Base-by-base conservation (phyloP, 345 rosid species). In the Eucalyptus marginata region DNA sequence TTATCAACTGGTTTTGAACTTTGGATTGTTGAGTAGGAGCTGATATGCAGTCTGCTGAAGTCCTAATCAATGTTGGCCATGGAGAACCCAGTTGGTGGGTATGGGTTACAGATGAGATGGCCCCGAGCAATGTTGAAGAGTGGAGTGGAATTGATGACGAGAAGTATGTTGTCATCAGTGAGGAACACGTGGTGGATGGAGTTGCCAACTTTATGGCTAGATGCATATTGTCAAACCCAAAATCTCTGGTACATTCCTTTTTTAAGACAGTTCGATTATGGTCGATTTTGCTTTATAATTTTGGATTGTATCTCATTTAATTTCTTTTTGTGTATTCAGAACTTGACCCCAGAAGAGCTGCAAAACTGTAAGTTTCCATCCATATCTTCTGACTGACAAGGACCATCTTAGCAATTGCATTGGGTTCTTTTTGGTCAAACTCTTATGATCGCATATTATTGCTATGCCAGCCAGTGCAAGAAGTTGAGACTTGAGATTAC, bases 41-140 rank as follows among this genome's bases (percentile, higher is more conserved):
- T 91, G 99, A 96, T 93, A 84, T 94, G 89, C 91, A 92, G 81
- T 94, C 94, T 31, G 96, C 94, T 86, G 99, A 95, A 90, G 92
- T 96, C 90, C 93, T 96, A 58, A 91, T 97, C 52, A 96, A 95
- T 49, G 92, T 94, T 33, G 95, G 93, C 90, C 90, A 94, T 25
- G 94, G 96, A 88, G 96, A 96, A 62, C 99, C 99, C 43, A 96
- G 99, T 90, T 94, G 98, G 98, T 97, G 99, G 99, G 98, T 97
- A 44, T 96, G 98, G 95, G 99, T 97, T 59, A 94, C 97, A 7
- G 97, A 96, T 89, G 98, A 97, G 79, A 96, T 96, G 99, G 90
- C 94, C 62, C 99, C 96, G 4, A 94, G 92, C 91, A 94, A 94
- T 88, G 94, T 91, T 15, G 99, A 96, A 90, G 99, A 96, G 90